Base-by-base conservation (phyloP, 2,329 filamentous ascomycete species). In the Pseudogymnoascus sp. region DNA sequence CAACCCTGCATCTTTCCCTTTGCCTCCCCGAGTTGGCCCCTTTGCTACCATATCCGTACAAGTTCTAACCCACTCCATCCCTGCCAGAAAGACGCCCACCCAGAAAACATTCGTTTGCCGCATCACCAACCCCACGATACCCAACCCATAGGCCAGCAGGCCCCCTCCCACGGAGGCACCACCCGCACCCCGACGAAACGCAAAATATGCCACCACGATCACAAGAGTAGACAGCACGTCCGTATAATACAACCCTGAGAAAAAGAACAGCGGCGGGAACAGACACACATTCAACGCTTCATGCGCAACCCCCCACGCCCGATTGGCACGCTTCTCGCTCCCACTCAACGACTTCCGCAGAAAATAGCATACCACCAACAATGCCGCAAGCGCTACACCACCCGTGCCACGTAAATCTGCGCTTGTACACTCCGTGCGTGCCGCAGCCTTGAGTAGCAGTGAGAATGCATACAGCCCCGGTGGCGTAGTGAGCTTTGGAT, bases 21-120 rank as follows among this genome's bases (percentile, higher is more conserved):
- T 2, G 47, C 54, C 8, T 61, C 57, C 22, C 50, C 12, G 57
- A 63, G 5, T 18, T 30, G 38, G 25, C 28, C 58, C n/a, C 64
- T 66, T 22, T 63, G 60, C 57, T 58, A 4, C 64, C 37, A 58
- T 35, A 57, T 65, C 22, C 50, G 79, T 82, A 63, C 83, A 74
- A 16, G 75, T 78, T 66, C 81, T 78, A 2, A 84, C 73, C 43
- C 76, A 75, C 71, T 87, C 81, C 41, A 84, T 63, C 5, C 81
- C 86, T 18, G 88, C 88, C 68, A 91, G 83, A 69, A 89, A 91
- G 0, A 92, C 78, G 1, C 90, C 87, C 0, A 92, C 86, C 94
- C 94, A 99, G 72, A 99, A 96, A 61, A 97, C 88, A 69, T 99
- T 99, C 0, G 94, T 99, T 74, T 99, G 94, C 22, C 94, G 82